Conservation (phyloP, 2,329 filamentous ascomycete species). For the Penicillium sumatraense region DNA sequence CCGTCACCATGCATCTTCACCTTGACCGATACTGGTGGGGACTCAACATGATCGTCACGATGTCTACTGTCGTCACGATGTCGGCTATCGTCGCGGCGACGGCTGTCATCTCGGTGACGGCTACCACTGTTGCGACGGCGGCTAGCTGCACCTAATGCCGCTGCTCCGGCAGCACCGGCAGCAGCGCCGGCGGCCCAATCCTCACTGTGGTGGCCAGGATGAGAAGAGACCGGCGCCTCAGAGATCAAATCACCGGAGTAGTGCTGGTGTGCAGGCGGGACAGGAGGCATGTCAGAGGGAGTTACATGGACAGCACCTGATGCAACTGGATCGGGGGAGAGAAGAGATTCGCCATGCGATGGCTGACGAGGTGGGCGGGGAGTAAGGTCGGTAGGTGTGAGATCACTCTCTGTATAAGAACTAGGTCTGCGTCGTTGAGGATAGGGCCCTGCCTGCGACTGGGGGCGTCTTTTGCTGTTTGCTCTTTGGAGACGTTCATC, state of each 20-base stretch:
- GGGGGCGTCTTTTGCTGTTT: slow-evolving; percentile 62
- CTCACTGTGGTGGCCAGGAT: slow-evolving; percentile 23
- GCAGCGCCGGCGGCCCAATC: slow-evolving; percentile 33
- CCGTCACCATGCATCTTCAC: slow-evolving; percentile 69
- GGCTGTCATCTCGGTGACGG: slow-evolving; percentile 33
- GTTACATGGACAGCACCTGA: slow-evolving; percentile 35
- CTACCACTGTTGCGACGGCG: slow-evolving; percentile 35
- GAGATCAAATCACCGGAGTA: slow-evolving; percentile 38
- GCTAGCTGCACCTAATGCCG: slow-evolving; percentile 34
- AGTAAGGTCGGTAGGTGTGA: slow-evolving; percentile 42
- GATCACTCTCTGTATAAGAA: slow-evolving; percentile 42
- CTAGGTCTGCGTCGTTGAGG: slow-evolving; percentile 37
- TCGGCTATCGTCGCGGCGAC: slow-evolving; percentile 36
- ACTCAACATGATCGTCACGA: slow-evolving; percentile 50
- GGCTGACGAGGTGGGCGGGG: slow-evolving; percentile 33
- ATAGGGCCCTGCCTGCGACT: slow-evolving; percentile 67
- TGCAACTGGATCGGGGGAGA: slow-evolving; percentile 36
- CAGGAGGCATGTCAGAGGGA: slow-evolving; percentile 42
- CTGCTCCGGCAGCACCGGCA: slow-evolving; percentile 38
- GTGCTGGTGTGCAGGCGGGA: slow-evolving; percentile 46
- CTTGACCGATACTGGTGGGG: slow-evolving; percentile 67
- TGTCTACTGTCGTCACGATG: slow-evolving; percentile 33
- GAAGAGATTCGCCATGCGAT: slow-evolving; percentile 38
- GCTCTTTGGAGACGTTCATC: slow-evolving; percentile 58
- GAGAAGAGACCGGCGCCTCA: slow-evolving; percentile 19